Percentiles rank a stretch among this genome's conserved stretches.
Evolutionary conservation across 768 basidiomycete species (phyloP).

Genomic region (Mycena kentingensis): DNA sequence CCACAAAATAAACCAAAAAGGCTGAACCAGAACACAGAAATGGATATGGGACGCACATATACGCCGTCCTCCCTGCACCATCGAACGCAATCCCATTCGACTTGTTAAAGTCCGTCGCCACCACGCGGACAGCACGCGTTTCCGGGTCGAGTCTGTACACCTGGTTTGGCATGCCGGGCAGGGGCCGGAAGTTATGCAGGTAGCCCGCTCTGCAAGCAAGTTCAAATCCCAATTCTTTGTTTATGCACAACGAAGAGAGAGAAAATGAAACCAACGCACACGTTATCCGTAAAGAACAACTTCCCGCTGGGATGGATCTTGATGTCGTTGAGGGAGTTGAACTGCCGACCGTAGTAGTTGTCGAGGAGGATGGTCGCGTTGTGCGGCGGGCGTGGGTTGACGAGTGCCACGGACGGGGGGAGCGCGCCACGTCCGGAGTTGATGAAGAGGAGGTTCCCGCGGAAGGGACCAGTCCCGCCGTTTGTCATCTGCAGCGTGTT

Average conservation of each 20-base stretch:
- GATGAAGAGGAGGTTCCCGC: conserved; percentile 46
- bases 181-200: conserved; percentile 64
- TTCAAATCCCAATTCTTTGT: background rate
- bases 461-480: conserved; percentile 48
- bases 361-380: conserved; percentile 72
- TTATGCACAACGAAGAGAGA: background rate
- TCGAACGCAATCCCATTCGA: conserved; percentile 76
- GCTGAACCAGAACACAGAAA: background rate
- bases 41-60: conserved; percentile 42
- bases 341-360: conserved; percentile 79
- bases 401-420: conserved; percentile 42
- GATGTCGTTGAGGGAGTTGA: conserved; percentile 73
- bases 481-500: conserved; percentile 72
- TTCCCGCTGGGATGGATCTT: conserved; percentile 72
- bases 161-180: conserved; percentile 68
- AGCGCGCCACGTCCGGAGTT: conserved; percentile 55
- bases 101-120: conserved; percentile 75
- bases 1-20: background rate
- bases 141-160: conserved; percentile 76
- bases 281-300: conserved; percentile 74
- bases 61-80: conserved; percentile 62
- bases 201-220: conserved; percentile 40
- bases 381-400: conserved; percentile 54
- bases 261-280: conserved; percentile 35
- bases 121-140: conserved; percentile 64